Evolutionary conservation across 345 rosid genomes (phyloP), one percentile per base, ranked within the genome.

Genomic region (Dipteronia sinensis): DNA sequence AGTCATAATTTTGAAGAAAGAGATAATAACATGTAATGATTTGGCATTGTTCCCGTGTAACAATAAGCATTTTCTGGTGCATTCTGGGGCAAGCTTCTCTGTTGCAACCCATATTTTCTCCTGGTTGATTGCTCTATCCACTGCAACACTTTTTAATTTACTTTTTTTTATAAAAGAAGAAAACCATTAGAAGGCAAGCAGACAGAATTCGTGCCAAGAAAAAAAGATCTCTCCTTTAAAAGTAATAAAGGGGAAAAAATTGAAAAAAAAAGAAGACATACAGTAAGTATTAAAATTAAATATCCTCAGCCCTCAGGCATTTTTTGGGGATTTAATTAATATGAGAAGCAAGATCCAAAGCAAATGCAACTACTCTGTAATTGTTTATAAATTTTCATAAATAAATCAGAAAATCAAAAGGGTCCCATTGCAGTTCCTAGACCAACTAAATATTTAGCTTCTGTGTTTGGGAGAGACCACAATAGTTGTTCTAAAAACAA

Each of bases 1-100:
- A 34, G 79, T 76, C 85, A 87, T 83, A 66, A 87, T 77, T 72
- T 85, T 85, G 78, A 87, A 85, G 72, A 87, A 87, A 46, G 86
- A 84, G 59, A 69, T 31, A 16, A 82, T 46, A 5, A 42, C 16
- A 67, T 82, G 47, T 10, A 74, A 68, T 51, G 67, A 42, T 4
- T 25, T 74, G 67, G 29, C 74, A 71, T 47, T 51, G 25, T 44
- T 68, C 77, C 58, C 12, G 38, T 79, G 87, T 42, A 77, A 17
- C 65, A 72, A 19, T n/a, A 71, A 17, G 69, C 87, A 84, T 62
- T 51, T 87, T 27, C 34, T 49, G 10, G 65, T 49, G 62, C 85
- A 87, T 69, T 76, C 76, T 10, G 66, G n/a, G 47, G 72, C 87
- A 84, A 22, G 83, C 80, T 80, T 64, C 76, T 42, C 49, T 27